Evolutionary conservation across 805 yeast species (phyloP).

Genomic region (Candida dajiaensis): DNA sequence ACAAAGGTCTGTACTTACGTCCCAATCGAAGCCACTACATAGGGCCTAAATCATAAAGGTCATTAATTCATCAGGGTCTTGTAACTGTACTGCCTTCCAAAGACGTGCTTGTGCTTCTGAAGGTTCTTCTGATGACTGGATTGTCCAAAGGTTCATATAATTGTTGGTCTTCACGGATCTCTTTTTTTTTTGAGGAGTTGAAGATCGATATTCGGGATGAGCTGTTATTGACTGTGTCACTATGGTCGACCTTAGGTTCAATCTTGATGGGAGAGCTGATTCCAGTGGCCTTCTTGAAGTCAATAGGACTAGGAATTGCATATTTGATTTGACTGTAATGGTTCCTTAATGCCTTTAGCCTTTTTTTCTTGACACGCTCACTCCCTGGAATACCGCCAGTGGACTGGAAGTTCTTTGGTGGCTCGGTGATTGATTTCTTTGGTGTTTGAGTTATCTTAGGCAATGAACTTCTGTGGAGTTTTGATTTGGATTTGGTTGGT

Average conservation of each 20-base stretch:
- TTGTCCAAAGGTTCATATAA: not conserved
- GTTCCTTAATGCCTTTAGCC: slow-evolving; percentile 30
- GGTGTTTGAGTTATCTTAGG: slow-evolving; percentile 19
- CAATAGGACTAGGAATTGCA: slow-evolving; percentile 25
- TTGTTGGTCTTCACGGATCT: not conserved
- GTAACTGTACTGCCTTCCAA: not conserved
- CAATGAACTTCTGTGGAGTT: not conserved
- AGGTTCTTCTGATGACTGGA: not conserved
- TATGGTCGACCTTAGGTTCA: not conserved
- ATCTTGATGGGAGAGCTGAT: not conserved
- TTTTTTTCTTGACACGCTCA: slow-evolving; percentile 27
- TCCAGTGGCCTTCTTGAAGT: not conserved
- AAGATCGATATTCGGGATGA: not conserved
- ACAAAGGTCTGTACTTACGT: no score
- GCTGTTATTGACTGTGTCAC: no score
- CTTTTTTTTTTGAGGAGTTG: not conserved
- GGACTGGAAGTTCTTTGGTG: not conserved
- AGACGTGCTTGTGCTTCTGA: not conserved
- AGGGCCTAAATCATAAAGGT: not conserved
- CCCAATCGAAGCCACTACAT: not conserved
- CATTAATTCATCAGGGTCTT: not conserved
- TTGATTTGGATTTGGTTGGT: slow-evolving; percentile 14
- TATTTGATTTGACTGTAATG: slow-evolving; percentile 29
- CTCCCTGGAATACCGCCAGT: slow-evolving; percentile 30
- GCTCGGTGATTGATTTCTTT: slow-evolving; percentile 9